Base-by-base conservation (phyloP, 2,329 filamentous ascomycete genomes). In the Alternaria brassicae region DNA sequence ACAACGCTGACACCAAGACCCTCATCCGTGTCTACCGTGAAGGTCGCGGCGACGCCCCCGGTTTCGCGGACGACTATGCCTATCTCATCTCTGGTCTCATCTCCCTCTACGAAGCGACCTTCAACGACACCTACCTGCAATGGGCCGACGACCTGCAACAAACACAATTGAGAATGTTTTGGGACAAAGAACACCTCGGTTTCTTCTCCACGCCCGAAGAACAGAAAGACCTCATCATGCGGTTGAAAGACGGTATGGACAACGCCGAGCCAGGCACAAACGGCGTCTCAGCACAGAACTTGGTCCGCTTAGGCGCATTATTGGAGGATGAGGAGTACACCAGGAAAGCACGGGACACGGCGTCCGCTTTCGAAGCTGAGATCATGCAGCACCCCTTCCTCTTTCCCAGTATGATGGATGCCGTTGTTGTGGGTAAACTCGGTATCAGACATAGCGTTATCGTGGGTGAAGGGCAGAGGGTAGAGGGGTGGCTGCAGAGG, bases 161-260 rank as follows among this genome's bases (percentile, higher is more conserved):
- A 87, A 81, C 78, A 82, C 91, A 98, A 77, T 89, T 91, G 57
- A 77, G 81, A 1, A 82, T 91, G 15, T 98, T 98, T 81, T 91
- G 91, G 79, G 93, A 97, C 67, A 74, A 81, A 4, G 79, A 78
- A 69, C 63, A 78, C 59, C 66, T 80, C 59, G 91, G 86, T 30
- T 95, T 94, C 83, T 95, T 91, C 80, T 89, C 88, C 4, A 93
- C 90, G 1, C 80, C 84, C 4, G 79, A 82, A 12, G 78, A 84
- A 40, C 87, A 89, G 9, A 81, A 88, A 0, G 87, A 93, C 70
- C 85, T 90, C 27, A 89, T 97, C 59, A 86, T 98, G 60, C 89
- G 94, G 23, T 85, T 97, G 49, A 99, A 99, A 79, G 92, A 96
- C 63, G 95, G 93, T 65, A 97, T 97, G 85, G 95, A 99, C 77